phyloP scores from a whole-genome alignment of 306 rosid genomes.

The Spatholobus suberectus region DNA sequence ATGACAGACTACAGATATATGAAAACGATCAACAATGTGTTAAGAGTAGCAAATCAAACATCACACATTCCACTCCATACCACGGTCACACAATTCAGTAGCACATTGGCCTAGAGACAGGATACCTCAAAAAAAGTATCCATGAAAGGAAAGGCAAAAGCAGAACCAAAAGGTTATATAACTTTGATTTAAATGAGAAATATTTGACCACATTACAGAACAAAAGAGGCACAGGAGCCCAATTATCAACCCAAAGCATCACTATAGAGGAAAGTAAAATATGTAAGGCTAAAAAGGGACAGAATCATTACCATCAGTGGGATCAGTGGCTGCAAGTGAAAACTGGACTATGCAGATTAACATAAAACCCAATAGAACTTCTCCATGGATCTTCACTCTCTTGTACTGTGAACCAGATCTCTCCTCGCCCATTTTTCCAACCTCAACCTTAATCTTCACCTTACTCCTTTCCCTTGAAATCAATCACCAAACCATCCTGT shows the following conservation, averaged over 20 bases:
- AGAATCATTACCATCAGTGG: conserved; percentile 67
- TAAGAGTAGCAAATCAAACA: conserved; percentile 1
- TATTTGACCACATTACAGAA: background rate
- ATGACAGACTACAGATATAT: background rate
- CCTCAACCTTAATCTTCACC: conserved; percentile 46
- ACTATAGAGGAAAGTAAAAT: conserved; percentile 29
- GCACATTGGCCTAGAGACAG: background rate
- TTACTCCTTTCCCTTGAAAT: conserved; percentile 29
- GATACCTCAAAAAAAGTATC: background rate
- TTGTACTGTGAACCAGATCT: conserved; percentile 58
- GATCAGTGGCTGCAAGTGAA: conserved; percentile 72
- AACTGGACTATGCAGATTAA: conserved; percentile 59
- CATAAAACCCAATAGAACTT: conserved; percentile 55
- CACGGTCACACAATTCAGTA: background rate
- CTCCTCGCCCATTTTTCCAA: conserved; percentile 62
- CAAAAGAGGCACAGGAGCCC: conserved; percentile 9
- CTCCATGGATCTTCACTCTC: conserved; percentile 55
- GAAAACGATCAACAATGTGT: conserved; percentile 13
- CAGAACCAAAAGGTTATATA: background rate
- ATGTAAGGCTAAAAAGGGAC: conserved; percentile 26
- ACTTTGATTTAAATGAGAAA: conserved; percentile 20
- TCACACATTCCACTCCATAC: background rate
- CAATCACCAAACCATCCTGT: conserved; percentile 44
- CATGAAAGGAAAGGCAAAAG: background rate
- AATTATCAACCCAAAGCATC: conserved; percentile 34